A percentile compares a stretch with the other conserved stretches of the same genome.
Conservation (phyloP, 2,329 filamentous ascomycete species). For the Venturia nashicola region DNA sequence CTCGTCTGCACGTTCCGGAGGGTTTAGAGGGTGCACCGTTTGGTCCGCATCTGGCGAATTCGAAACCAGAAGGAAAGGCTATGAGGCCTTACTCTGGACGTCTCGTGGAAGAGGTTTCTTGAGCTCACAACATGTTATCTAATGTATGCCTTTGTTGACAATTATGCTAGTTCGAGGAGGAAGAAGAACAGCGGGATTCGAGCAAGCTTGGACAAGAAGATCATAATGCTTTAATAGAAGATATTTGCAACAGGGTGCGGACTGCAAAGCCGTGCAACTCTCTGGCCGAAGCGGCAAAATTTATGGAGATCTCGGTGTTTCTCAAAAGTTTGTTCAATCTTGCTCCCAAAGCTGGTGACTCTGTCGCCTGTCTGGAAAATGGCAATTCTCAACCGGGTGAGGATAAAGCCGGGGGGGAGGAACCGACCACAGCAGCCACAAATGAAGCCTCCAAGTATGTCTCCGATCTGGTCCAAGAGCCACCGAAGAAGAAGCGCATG, state of each 20-base stretch:
- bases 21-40: conserved; percentile 43
- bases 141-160: not conserved
- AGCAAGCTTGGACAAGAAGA: too few species aligned
- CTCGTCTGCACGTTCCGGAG: conserved; percentile 49
- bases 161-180: not conserved
- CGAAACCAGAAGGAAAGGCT: not conserved
- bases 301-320: too few species aligned
- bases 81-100: not conserved
- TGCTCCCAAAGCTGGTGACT: not conserved
- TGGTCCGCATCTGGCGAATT: not conserved
- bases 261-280: too few species aligned
- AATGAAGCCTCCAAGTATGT: not conserved
- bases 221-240: too few species aligned
- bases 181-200: not conserved
- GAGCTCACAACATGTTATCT: not conserved
- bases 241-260: too few species aligned
- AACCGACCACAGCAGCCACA: not conserved
- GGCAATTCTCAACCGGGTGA: not conserved
- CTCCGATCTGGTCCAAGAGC: not conserved
- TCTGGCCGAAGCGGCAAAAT: too few species aligned
- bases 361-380: not conserved
- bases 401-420: not conserved
- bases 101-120: not conserved
- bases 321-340: not conserved
- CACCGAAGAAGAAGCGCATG: not conserved